Conservation (phyloP, 2,329 filamentous ascomycete genomes). For the Thermoascus crustaceus region DNA sequence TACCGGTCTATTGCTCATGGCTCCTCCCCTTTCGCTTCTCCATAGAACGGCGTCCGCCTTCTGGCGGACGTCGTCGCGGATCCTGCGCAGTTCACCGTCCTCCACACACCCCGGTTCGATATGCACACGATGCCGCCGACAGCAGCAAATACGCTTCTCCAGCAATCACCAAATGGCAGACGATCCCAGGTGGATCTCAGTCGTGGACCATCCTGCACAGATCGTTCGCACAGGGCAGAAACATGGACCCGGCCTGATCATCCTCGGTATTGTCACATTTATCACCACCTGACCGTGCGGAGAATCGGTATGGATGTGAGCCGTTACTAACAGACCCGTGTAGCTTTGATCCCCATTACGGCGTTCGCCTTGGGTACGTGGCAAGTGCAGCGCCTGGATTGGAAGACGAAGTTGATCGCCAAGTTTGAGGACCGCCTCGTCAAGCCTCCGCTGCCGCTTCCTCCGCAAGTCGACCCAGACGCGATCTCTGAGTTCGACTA, state of each 20-base stretch:
- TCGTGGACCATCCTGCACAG: conserved; percentile 76
- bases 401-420: conserved; percentile 89
- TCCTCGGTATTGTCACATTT: conserved; percentile 56
- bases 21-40: conserved; percentile 15
- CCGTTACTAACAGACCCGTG: neutral
- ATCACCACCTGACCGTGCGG: neutral
- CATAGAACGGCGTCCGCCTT: conserved; percentile 15
- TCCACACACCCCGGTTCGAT: conserved; percentile 22
- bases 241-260: conserved; percentile 72
- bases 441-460: conserved; percentile 75
- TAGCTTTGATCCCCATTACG: conserved; percentile 78
- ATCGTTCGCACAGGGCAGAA: conserved; percentile 66
- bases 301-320: neutral
- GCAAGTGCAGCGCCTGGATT: conserved; percentile 86
- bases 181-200: conserved; percentile 70
- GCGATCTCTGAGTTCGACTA: conserved; percentile 87
- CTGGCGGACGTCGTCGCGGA: conserved; percentile 16
- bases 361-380: conserved; percentile 86
- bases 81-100: conserved; percentile 13
- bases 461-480: conserved; percentile 70
- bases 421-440: conserved; percentile 87
- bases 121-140: conserved; percentile 27
- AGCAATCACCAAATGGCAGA: conserved; percentile 52
- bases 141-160: conserved; percentile 33
- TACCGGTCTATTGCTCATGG: neutral